Base-by-base conservation (phyloP, 139 green algal genomes). In the Tetraselmis striata region DNA sequence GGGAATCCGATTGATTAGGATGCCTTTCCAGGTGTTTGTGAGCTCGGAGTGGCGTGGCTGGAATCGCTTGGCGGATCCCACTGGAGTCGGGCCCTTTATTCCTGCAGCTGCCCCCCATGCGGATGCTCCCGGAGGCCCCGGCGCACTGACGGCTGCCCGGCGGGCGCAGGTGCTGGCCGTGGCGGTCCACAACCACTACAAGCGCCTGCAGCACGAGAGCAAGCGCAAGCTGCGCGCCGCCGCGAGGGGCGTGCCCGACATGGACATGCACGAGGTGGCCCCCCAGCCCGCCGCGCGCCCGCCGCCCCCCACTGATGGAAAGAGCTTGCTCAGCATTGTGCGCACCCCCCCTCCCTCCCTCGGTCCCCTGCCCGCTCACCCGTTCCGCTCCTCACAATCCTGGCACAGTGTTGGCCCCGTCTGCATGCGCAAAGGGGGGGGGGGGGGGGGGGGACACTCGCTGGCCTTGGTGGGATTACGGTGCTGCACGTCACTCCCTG, bases 101-200 rank as follows among this genome's bases (percentile, higher is more conserved):
- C n/a, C n/a, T n/a, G n/a, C n/a, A n/a, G n/a, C n/a, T n/a, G n/a
- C n/a, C n/a, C n/a, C n/a, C n/a, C n/a, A n/a, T n/a, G n/a, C n/a
- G n/a, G n/a, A n/a, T n/a, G n/a, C n/a, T n/a, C n/a, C n/a, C n/a
- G n/a, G n/a, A n/a, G n/a, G n/a, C n/a, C n/a, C n/a, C n/a, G n/a
- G n/a, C n/a, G n/a, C n/a, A n/a, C n/a, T n/a, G n/a, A n/a, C n/a
- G n/a, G n/a, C n/a, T n/a, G n/a, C n/a, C n/a, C n/a, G n/a, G n/a
- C n/a, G n/a, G n/a, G n/a, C n/a, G n/a, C n/a, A 87, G 83, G 88
- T 91, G 74, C 89, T 98, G 79, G 88, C 93, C 1, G 94, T 98
- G 2, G 94, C 92, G 5, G 93, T 96, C 80, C 89, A 97, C 88
- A 97, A 97, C 87, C 94, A 98, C 86, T 98, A 96, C 91, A 95